phyloP scores from a whole-genome alignment of 306 rosid genomes.

The Vigna mungo region DNA sequence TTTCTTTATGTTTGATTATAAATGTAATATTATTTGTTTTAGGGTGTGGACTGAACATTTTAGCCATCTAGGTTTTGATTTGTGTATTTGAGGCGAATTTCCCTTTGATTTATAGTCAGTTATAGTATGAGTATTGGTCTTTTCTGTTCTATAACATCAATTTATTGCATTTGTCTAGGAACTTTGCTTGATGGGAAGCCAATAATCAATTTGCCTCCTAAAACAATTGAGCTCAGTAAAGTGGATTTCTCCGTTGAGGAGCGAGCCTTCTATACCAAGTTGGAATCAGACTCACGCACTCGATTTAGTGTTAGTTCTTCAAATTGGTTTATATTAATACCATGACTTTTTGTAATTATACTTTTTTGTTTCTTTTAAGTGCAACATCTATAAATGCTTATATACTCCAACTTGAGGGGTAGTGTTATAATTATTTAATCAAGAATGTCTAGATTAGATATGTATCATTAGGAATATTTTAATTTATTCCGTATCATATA shows the following conservation, averaged over 20 bases:
- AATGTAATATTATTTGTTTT: constrained; percentile 22
- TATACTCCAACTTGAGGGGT: no score
- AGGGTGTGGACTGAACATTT: constrained; percentile 32
- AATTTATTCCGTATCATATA: no score
- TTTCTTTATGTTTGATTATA: constrained; percentile 9
- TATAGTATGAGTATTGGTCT: constrained; percentile 12
- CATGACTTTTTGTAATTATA: constrained; percentile 3
- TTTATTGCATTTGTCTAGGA: constrained; percentile 57
- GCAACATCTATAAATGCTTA: neutral
- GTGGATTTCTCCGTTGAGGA: constrained; percentile 88
- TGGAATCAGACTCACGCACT: constrained; percentile 91
- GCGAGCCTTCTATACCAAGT: constrained; percentile 88
- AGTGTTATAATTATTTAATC: no score
- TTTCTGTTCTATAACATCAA: constrained; percentile 37
- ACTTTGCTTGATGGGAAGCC: constrained; percentile 92
- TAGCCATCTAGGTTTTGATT: constrained; percentile 33
- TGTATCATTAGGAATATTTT: no score
- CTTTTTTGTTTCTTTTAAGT: constrained; percentile 15
- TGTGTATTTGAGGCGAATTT: constrained; percentile 29
- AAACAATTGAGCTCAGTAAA: constrained; percentile 69
- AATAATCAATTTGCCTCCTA: constrained; percentile 85
- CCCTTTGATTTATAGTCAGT: constrained; percentile 32
- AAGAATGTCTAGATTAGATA: no score
- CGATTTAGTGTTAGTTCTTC: constrained; percentile 77
- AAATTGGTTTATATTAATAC: constrained; percentile 24